phyloP scores from a whole-genome alignment of 2,329 filamentous ascomycete species.

The Monosporascus sp. region DNA sequence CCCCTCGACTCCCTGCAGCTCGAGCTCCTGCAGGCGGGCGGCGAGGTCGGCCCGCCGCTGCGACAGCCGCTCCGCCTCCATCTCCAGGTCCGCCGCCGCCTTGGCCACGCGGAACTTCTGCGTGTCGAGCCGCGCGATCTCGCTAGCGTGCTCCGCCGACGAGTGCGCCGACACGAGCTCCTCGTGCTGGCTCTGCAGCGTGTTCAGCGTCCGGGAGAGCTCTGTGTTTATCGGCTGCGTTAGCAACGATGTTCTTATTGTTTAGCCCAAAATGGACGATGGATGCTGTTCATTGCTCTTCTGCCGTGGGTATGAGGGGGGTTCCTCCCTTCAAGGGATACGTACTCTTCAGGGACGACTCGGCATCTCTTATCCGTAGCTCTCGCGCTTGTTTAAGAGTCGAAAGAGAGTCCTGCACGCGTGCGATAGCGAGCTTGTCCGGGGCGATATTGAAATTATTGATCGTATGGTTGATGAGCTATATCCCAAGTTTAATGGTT shows the following conservation, averaged over 20 bases:
- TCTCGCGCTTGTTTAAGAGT: slow-evolving; percentile 82
- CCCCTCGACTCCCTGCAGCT: slow-evolving; percentile 82
- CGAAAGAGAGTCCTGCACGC: slow-evolving; percentile 77
- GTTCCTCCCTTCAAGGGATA: slow-evolving; percentile 15
- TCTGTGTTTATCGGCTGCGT: slow-evolving; percentile 35
- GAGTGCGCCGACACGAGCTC: slow-evolving; percentile 74
- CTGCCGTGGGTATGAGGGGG: background rate
- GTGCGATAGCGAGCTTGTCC: slow-evolving; percentile 77
- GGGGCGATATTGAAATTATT: slow-evolving; percentile 91
- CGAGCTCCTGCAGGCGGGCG: slow-evolving; percentile 72
- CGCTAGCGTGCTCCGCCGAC: slow-evolving; percentile 70
- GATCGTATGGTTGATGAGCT: slow-evolving; percentile 90
- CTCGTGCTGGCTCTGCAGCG: slow-evolving; percentile 68
- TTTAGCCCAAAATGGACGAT: background rate
- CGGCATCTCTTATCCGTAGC: slow-evolving; percentile 66
- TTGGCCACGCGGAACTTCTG: slow-evolving; percentile 96
- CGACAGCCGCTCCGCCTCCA: slow-evolving; percentile 88
- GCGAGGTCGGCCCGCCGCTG: slow-evolving; percentile 71
- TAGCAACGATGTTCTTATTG: slow-evolving; percentile 12
- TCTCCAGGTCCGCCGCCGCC: slow-evolving; percentile 79
- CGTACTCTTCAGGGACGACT: slow-evolving; percentile 58
- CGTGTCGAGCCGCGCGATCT: slow-evolving; percentile 83
- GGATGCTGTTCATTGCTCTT: background rate
- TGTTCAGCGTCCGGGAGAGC: slow-evolving; percentile 70
- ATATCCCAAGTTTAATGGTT: slow-evolving; percentile 5